Base-by-base conservation (phyloP, 306 rosid species). In the Hippophae rhamnoides region DNA sequence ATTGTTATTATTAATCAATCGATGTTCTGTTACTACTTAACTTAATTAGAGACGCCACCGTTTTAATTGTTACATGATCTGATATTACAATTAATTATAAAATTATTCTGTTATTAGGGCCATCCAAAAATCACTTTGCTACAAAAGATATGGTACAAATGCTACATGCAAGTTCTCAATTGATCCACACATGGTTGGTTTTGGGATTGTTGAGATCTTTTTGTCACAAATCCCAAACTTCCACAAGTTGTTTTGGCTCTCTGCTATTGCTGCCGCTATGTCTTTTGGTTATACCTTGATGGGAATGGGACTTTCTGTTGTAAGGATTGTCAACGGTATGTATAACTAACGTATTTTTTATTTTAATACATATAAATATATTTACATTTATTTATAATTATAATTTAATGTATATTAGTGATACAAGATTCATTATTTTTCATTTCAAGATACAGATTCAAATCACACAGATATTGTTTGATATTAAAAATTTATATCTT, bases 211-310 rank as follows among this genome's bases (percentile, higher is more conserved):
- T 14, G 78, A 84, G 68, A 66, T 78, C 7, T 25, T 81, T 13
- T 69, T 81, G 51, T 84, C 85, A 44, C 90, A 81, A 67, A 76
- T 84, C 54, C 79, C 77, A 12, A 76, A 58, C 56, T 84, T 84
- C 58, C 77, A 71, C 61, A 66, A 81, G 43, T 48, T 78, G 50
- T 45, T 82, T 53, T 74, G 83, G 81, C 79, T 81, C 57, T 81
- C 87, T 38, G 63, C 69, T 18, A 1, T 74, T 45, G 87, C 90
- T 7, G 81, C 90, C 25, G 0, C 38, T 13, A 81, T 62, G 69
- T 83, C 94, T 9, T 73, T 85, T 56, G 86, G 80, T 3, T 85
- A 85, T 26, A 75, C 89, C 26, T 40, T 10, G 7, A 73, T 77
- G 18, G 82, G 86, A 1, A 43, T 72, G 26, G 86, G 78, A 71